These are phyloP conservation scores for Nitzschia inconspicua DNA, from an alignment of 108 stramenopile genomes.

Conservation along the genomic window DNA sequence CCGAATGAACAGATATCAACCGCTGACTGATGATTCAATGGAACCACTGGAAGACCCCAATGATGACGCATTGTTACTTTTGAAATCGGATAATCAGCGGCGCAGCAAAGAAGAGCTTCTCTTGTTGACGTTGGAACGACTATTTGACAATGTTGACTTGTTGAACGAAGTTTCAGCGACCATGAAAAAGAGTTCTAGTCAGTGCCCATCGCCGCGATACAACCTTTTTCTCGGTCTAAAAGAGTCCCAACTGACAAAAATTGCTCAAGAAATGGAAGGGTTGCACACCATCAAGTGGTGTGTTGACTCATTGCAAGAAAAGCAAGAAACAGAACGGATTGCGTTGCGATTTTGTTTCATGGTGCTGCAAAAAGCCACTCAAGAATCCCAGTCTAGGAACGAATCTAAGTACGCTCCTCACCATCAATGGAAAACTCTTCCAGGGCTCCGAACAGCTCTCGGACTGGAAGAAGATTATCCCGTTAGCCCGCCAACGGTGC, in stretches of 20 bases:
- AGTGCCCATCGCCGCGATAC: no score
- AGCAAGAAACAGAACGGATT: neutral
- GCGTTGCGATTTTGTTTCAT: conserved; percentile 3
- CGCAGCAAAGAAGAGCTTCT: conserved; percentile 37
- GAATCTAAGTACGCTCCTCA: neutral
- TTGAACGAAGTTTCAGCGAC: conserved; percentile 19
- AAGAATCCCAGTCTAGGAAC: neutral
- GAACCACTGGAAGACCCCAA: neutral
- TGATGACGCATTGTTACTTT: conserved; percentile 5
- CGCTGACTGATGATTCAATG: neutral
- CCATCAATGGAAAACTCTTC: conserved; percentile 12
- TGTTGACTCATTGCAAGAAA: neutral
- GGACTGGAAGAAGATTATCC: conserved; percentile 32
- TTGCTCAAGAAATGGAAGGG: neutral
- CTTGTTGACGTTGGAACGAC: conserved; percentile 25
- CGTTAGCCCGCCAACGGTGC: conserved; percentile 24
- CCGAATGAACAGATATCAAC: conserved; percentile 6
- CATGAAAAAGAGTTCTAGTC: neutral
- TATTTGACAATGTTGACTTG: conserved; percentile 33
- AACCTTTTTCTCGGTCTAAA: conserved; percentile 1
- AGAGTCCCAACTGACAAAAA: neutral
- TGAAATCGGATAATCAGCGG: conserved; percentile 19
- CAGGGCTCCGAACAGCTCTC: conserved; percentile 26
- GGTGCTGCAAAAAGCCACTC: neutral
- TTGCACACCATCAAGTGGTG: neutral